These are phyloP conservation scores for Globisporangium spiculum DNA, from an alignment of 352 stramenopile species.

Conservation along the genomic window DNA sequence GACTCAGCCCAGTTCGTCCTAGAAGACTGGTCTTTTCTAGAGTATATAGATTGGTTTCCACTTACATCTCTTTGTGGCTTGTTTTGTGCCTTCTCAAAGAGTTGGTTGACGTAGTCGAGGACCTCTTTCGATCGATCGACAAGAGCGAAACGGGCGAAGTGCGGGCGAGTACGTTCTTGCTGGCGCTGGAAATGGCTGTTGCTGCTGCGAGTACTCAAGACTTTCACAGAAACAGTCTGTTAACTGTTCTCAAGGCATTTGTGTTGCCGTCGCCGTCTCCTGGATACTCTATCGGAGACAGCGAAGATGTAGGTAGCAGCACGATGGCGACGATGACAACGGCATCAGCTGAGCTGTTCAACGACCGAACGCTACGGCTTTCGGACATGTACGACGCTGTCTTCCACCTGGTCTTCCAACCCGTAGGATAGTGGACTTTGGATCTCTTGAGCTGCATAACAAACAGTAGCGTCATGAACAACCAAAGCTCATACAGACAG, in stretches of 20 bases:
- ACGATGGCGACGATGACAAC: background rate
- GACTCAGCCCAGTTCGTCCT: background rate
- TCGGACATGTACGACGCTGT: constrained; percentile 7
- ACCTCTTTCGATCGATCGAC: constrained; percentile 15
- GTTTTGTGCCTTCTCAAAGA: background rate
- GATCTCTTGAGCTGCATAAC: background rate
- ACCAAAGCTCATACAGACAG: too few species aligned
- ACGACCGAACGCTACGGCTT: constrained; percentile 10
- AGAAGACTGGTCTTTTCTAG: background rate
- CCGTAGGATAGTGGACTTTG: background rate
- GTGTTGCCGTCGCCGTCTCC: background rate
- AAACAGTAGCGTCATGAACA: background rate
- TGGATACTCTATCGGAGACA: background rate
- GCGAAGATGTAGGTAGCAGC: background rate
- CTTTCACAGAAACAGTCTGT: background rate
- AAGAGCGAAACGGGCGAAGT: constrained; percentile 15
- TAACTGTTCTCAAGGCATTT: constrained; percentile 7
- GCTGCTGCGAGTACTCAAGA: background rate
- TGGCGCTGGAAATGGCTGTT: constrained; percentile 9
- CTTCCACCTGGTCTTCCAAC: constrained; percentile 14
- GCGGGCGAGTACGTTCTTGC: constrained; percentile 7
- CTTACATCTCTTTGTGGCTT: background rate
- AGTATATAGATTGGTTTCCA: background rate
- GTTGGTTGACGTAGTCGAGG: constrained; percentile 10
- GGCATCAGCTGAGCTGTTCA: constrained; percentile 1